Base-by-base conservation (phyloP, 495 filamentous ascomycete genomes). In the Aspergillus hancockii region DNA sequence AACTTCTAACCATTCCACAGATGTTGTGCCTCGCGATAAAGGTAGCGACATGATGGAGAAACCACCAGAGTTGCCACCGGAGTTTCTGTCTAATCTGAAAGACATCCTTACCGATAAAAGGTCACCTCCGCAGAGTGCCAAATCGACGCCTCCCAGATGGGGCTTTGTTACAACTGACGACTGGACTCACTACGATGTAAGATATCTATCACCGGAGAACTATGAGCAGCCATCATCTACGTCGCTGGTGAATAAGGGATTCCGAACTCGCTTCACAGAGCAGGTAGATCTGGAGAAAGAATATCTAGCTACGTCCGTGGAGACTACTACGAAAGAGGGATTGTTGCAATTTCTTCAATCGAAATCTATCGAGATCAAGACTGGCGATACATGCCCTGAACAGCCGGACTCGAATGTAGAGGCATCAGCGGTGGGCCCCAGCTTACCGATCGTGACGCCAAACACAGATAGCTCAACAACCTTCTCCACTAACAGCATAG, bases 221-320 rank as follows among this genome's bases (percentile, higher is more conserved):
- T 63, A 64, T 50, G 32, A 36, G 18, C 70, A 70, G 47, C 71
- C 69, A 0, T 64, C 64, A 0, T 41, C 52, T 0, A 47, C 25
- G 13, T 62, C 63, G 8, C 64, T 76, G 1, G 69, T 73, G 8
- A 63, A 67, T 9, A 61, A 61, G 13, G 67, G 67, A n/a, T 77
- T 75, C 36, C 71, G 74, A 1, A 52, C 54, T 0, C 63, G 68
- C 14, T 75, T 73, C 55, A 61, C 58, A 0, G 66, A 73, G 55
- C 53, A 59, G 45, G 45, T 57, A 16, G 57, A 51, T 4, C 57
- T 63, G 28, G 62, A 65, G 43, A 54, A 66, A 25, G 19, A 47
- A 22, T 36, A 21, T 16, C 18, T 59, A 14, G 57, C 56, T 10
- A 60, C 60, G n/a, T 60, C 60, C 14, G 45, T 60, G 28, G 47